Conservation (phyloP, 345 rosid genomes). For the Aquilaria malaccensis region DNA sequence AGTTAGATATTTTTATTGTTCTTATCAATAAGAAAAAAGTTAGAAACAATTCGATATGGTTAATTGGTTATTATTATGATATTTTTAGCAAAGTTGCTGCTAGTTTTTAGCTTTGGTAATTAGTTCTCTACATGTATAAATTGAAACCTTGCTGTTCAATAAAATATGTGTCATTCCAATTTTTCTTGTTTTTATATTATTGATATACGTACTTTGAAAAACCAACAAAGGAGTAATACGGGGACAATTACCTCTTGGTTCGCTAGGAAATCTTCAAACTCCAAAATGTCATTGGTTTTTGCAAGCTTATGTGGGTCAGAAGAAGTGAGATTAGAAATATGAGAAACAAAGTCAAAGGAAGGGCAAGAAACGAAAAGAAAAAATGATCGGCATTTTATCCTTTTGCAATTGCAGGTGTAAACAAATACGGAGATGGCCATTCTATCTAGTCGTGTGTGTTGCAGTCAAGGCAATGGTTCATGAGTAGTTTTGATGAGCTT, state of each 20-base stretch:
- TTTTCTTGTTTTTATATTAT: too few species aligned
- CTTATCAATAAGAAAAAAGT: too few species aligned
- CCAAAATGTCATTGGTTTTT: slow-evolving; percentile 27
- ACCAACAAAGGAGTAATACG: slow-evolving; percentile 1
- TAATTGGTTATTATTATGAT: too few species aligned
- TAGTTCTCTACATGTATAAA: too few species aligned
- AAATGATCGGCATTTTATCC: slow-evolving; percentile 26
- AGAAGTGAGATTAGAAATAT: slow-evolving; percentile 30
- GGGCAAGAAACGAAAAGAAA: slow-evolving; percentile 36
- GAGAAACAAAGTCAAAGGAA: slow-evolving; percentile 24
- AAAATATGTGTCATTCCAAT: too few species aligned
- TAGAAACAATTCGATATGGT: too few species aligned
- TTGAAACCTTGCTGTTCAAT: too few species aligned
- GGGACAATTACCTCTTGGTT: slow-evolving; percentile 40
- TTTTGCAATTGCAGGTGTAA: slow-evolving; percentile 35
- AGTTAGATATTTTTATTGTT: too few species aligned
- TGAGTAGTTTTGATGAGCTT: slow-evolving; percentile 32
- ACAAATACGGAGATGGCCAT: slow-evolving; percentile 29
- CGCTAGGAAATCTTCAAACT: slow-evolving; percentile 15
- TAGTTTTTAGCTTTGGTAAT: too few species aligned
- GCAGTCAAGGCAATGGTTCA: slow-evolving; percentile 15
- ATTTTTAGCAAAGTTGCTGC: too few species aligned
- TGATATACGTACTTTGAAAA: too few species aligned
- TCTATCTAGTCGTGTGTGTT: slow-evolving; percentile 4
- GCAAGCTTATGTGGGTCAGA: slow-evolving; percentile 22